A percentile compares a stretch with the other conserved stretches of the same genome.
phyloP scores from a whole-genome alignment of 169 alveolate species.

The Babesia caballi region DNA sequence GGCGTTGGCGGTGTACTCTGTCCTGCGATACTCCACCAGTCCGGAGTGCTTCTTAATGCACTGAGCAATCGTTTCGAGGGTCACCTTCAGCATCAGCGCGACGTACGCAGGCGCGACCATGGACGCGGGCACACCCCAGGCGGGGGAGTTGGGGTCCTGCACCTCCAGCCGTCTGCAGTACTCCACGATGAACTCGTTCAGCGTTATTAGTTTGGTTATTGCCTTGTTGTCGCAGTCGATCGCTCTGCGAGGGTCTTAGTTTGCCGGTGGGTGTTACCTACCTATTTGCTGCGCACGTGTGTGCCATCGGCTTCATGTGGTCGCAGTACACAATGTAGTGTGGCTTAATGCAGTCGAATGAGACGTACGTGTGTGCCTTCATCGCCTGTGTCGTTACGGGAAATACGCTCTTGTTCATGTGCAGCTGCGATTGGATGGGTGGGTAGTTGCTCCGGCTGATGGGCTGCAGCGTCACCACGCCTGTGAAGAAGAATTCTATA shows the following conservation, averaged over 20 bases:
- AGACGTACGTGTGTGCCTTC: conserved; percentile 58
- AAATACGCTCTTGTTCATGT: conserved; percentile 65
- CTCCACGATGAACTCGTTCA: conserved; percentile 68
- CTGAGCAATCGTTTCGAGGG: conserved; percentile 25
- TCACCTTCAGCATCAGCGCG: conserved; percentile 36
- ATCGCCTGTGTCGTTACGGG: conserved; percentile 65
- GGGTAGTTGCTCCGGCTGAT: conserved; percentile 60
- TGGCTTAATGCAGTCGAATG: conserved; percentile 68
- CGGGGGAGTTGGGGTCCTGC: conserved; percentile 58
- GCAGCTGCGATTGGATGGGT: conserved; percentile 43
- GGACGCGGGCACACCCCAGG: conserved; percentile 54
- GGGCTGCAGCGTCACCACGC: conserved; percentile 64
- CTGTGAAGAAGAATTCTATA: conserved; percentile 64
- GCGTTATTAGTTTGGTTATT: conserved; percentile 53
- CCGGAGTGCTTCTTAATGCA: conserved; percentile 50
- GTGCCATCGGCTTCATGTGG: conserved; percentile 72
- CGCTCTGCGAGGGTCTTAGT: conserved; percentile 6
- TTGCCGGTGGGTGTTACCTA: neutral
- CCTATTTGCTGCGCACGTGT: conserved; percentile 63
- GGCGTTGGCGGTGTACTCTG: conserved; percentile 73
- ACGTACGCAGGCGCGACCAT: conserved; percentile 31
- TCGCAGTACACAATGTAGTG: conserved; percentile 69
- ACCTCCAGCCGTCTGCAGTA: conserved; percentile 67
- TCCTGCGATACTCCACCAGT: conserved; percentile 58
- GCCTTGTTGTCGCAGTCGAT: conserved; percentile 58